phyloP scores from a whole-genome alignment of 1,284 basidiomycete genomes.

The Ceratobasidium sp. region DNA sequence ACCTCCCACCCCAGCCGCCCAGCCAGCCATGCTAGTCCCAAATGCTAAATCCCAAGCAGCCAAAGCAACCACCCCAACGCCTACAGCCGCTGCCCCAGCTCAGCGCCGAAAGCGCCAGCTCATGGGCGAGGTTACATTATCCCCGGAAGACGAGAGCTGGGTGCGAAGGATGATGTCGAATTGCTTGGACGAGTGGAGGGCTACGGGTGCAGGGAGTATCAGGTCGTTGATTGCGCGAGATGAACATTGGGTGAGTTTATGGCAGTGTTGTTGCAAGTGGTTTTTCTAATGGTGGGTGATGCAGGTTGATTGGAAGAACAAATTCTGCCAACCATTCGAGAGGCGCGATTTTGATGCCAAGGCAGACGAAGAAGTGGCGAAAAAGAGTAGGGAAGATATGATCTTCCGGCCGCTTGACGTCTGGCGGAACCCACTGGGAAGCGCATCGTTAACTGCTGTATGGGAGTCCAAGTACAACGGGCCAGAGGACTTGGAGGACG shows the following conservation, averaged over 20 bases:
- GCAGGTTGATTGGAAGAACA: slow-evolving; percentile 78
- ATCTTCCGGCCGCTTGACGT: slow-evolving; percentile 41
- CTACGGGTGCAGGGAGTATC: slow-evolving; percentile 77
- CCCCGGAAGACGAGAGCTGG: slow-evolving; percentile 76
- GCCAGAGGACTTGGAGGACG: slow-evolving; percentile 40
- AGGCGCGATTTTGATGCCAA: slow-evolving; percentile 56
- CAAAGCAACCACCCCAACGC: slow-evolving; percentile 15
- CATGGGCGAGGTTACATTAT: slow-evolving; percentile 74
- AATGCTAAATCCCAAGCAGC: slow-evolving; percentile 36
- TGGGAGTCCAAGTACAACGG: slow-evolving; percentile 38
- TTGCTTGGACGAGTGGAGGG: slow-evolving; percentile 76
- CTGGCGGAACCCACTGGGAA: slow-evolving; percentile 38
- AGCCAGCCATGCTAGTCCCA: slow-evolving; percentile 32
- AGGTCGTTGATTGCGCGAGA: slow-evolving; percentile 63
- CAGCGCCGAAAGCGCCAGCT: slow-evolving; percentile 24
- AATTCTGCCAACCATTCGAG: slow-evolving; percentile 80
- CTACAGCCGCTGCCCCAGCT: slow-evolving; percentile 5
- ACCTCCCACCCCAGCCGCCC: neutral
- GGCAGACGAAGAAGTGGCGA: slow-evolving; percentile 41
- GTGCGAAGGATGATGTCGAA: slow-evolving; percentile 75
- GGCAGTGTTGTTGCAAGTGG: neutral
- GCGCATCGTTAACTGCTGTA: slow-evolving; percentile 30
- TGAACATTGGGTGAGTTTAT: slow-evolving; percentile 77
- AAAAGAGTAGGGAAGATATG: slow-evolving; percentile 30
- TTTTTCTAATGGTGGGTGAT: neutral